phyloP scores from a whole-genome alignment of 1,139 yeast genomes.

The Zygosaccharomyces pseudobailii region DNA sequence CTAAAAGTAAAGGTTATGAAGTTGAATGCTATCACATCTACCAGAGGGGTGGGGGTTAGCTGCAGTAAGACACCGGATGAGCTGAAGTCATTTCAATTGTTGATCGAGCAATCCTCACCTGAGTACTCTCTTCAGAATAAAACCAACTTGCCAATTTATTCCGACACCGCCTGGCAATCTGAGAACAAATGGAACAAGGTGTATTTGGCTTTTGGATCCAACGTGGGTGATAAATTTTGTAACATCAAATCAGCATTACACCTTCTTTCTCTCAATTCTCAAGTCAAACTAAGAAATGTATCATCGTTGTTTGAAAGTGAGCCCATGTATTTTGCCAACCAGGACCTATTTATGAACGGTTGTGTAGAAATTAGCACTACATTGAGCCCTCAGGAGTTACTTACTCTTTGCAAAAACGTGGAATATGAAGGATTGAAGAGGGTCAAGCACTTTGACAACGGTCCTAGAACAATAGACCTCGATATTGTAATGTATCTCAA shows the following conservation, averaged over 20 bases:
- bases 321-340: constrained; percentile 88
- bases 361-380: constrained; percentile 58
- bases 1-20: constrained; percentile 66
- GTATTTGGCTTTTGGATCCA: constrained; percentile 85
- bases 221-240: constrained; percentile 63
- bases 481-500: constrained; percentile 65
- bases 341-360: constrained; percentile 80
- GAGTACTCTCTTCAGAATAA: background rate
- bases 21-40: constrained; percentile 81
- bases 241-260: constrained; percentile 59
- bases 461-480: constrained; percentile 86
- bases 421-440: constrained; percentile 73
- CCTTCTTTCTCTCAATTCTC: constrained; percentile 40
- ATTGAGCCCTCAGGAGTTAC: constrained; percentile 58
- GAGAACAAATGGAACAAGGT: constrained; percentile 45
- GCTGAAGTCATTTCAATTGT: constrained; percentile 19
- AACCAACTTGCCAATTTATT: constrained; percentile 28
- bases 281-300: constrained; percentile 48
- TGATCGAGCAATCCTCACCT: background rate
- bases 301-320: constrained; percentile 82
- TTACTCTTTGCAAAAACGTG: constrained; percentile 60
- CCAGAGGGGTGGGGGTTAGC: constrained; percentile 88
- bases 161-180: background rate
- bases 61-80: constrained; percentile 47
- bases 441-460: constrained; percentile 75